Conservation (phyloP, 306 rosid species). For the Rosa persica region DNA sequence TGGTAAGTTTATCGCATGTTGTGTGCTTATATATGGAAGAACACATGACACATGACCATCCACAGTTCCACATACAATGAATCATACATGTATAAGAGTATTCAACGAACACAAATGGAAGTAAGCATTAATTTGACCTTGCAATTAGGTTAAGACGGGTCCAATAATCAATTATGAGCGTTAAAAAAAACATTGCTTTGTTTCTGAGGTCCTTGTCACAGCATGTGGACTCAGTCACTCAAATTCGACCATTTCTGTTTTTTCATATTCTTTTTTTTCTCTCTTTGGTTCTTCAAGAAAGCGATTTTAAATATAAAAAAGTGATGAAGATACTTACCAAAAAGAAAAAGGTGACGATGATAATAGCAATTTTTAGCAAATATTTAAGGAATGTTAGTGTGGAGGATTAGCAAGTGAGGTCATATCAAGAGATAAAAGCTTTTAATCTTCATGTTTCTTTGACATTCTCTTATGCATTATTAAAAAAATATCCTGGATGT, state of each 20-base stretch:
- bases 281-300: background rate
- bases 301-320: background rate
- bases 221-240: background rate
- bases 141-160: slow-evolving; percentile 23
- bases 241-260: background rate
- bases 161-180: slow-evolving; percentile 7
- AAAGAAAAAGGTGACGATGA: background rate
- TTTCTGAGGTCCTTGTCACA: slow-evolving; percentile 26
- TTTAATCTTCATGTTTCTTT: too few species aligned
- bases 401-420: background rate
- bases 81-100: background rate
- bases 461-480: too few species aligned
- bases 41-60: background rate
- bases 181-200: background rate
- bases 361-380: background rate
- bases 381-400: background rate
- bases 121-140: slow-evolving; percentile 8
- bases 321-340: background rate
- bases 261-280: background rate
- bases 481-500: too few species aligned
- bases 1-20: background rate
- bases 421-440: background rate
- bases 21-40: background rate
- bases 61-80: background rate
- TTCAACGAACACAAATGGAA: background rate